Conservation (phyloP, 345 rosid species). For the Luvunga scandens region DNA sequence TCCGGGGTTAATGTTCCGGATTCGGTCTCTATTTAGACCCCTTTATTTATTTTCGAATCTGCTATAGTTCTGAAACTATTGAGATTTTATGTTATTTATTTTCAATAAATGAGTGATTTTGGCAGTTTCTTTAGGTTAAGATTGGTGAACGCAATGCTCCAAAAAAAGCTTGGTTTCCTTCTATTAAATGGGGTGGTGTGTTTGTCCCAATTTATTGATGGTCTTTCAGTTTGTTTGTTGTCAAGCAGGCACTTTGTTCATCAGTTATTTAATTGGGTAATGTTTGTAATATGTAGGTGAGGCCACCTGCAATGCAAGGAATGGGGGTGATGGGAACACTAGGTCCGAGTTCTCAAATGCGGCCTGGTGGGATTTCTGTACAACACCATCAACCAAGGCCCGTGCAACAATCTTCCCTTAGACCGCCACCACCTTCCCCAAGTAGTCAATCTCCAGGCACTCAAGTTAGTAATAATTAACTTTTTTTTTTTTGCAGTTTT, state of each 20-base stretch:
- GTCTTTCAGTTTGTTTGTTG: not conserved
- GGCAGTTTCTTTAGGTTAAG: not conserved
- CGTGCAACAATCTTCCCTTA: slow-evolving; percentile 57
- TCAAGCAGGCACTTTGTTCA: not conserved
- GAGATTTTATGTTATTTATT: not conserved
- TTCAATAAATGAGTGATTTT: slow-evolving; percentile 4
- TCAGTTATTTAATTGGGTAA: not conserved
- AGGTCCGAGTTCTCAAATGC: slow-evolving; percentile 60
- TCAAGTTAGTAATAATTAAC: slow-evolving; percentile 49
- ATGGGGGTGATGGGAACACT: slow-evolving; percentile 64
- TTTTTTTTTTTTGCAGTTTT: not conserved
- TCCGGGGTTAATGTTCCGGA: slow-evolving; percentile 45
- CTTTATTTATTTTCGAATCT: slow-evolving; percentile 38
- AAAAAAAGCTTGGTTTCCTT: not conserved
- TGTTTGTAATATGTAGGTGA: slow-evolving; percentile 36
- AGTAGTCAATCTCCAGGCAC: slow-evolving; percentile 49
- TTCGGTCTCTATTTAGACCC: slow-evolving; percentile 37
- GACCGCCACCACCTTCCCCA: slow-evolving; percentile 55
- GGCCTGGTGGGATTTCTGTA: slow-evolving; percentile 60
- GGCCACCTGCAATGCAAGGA: slow-evolving; percentile 58
- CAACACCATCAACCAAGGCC: slow-evolving; percentile 83
- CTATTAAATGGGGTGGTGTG: not conserved
- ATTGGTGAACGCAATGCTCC: not conserved
- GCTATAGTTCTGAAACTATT: not conserved
- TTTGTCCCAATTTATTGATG: not conserved